Evolutionary conservation across 2,329 filamentous ascomycete genomes (phyloP), one percentile per base, ranked within the genome.

Genomic region (Zymoseptoria brevis): DNA sequence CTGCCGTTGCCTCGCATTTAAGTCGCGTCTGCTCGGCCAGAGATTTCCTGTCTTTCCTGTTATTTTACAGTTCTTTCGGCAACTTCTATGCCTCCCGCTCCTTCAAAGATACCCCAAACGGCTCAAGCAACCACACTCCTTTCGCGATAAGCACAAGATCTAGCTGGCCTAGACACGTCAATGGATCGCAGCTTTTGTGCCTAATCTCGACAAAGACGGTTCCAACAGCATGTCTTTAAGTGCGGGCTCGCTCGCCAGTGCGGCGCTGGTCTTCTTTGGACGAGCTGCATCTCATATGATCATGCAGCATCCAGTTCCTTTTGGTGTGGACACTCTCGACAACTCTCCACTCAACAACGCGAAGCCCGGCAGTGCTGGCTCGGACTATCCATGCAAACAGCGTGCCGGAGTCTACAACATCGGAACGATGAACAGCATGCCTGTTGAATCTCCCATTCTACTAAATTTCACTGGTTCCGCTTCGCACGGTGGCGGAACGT

Each of bases 401-500:
- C 75, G 79, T 4, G 13, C 65, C 0, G 75, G 74, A 0, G 74
- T 71, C 63, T 74, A 76, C 53, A 80, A 81, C 4, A 75, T 81
- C 2, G 74, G 75, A n/a, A n/a, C 0, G 35, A 45, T 75, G 74
- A 94, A 89, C 66, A 71, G 77, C 0, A 89, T 87, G 72, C 71
- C 77, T 0, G 81, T 88, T 13, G 89, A 89, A 11, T 81, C 83
- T 1, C 67, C 72, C 0, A 81, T 87, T 63, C 72, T 76, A 0
- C 80, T 96, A 2, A 74, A 76, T 1, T 91, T 96, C 74, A 75
- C 73, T 0, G 94, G 93, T 3, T 79, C 79, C 45, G 91, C 92
- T 1, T 83, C 85, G 0, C 94, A 99, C 67, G 90, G 90, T 9
- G 94, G 94, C 53, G 94, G 94, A 0, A 94, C 89, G 1, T 97